phyloP scores from a whole-genome alignment of 352 stramenopile species.

The Pythium sukuiense region DNA sequence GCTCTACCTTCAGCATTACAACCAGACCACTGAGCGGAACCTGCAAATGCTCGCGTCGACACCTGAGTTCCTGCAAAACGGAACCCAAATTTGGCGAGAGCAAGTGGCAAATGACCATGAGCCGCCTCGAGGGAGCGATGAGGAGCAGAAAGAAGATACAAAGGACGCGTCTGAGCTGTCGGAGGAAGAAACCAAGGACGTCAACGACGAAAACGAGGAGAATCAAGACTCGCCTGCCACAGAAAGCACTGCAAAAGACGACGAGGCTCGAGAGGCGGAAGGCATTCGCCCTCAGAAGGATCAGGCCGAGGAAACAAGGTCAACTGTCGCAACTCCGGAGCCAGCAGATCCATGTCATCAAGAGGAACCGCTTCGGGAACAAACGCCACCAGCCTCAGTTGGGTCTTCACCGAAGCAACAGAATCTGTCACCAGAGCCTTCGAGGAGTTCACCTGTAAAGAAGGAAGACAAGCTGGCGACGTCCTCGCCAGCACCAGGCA shows the following conservation, averaged over 20 bases:
- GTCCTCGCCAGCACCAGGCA: neutral
- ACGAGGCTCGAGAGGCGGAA: conserved; percentile 12
- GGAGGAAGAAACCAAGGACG: neutral
- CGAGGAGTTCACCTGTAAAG: neutral
- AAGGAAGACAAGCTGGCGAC: neutral
- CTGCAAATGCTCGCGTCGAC: conserved; percentile 46
- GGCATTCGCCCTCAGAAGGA: neutral
- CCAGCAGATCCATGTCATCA: neutral
- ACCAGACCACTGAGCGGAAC: conserved; percentile 51
- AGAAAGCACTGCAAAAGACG: neutral
- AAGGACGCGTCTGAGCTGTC: neutral
- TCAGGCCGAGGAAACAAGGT: neutral
- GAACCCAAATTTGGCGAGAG: conserved; percentile 42
- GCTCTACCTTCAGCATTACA: conserved; percentile 54
- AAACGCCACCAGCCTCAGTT: neutral
- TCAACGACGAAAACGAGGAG: neutral
- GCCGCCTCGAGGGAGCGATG: neutral
- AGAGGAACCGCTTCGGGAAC: neutral
- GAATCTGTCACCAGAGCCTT: neutral
- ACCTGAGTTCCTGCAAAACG: conserved; percentile 46
- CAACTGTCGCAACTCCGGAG: neutral
- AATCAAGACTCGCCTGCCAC: neutral
- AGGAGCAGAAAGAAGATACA: conserved; percentile 7
- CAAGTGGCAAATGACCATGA: conserved; percentile 30
- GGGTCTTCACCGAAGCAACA: neutral